phyloP scores from a whole-genome alignment of 768 basidiomycete genomes.

The Mycena galericulata region DNA sequence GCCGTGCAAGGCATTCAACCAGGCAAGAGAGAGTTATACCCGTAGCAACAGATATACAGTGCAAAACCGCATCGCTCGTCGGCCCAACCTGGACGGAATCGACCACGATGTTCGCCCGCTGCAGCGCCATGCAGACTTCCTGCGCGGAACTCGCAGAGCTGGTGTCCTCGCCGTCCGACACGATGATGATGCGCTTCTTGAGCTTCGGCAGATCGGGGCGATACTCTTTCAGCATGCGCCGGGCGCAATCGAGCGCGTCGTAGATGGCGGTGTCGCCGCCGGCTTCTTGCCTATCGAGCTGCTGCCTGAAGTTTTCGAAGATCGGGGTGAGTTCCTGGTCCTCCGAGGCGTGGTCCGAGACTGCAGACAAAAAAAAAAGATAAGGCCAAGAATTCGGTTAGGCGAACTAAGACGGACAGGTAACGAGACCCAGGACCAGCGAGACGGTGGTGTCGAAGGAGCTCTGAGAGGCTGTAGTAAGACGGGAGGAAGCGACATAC shows the following conservation, averaged over 20 bases:
- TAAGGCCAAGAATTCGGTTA: background rate
- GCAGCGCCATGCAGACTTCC: conserved; percentile 39
- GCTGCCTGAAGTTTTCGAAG: conserved; percentile 42
- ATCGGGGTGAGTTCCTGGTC: conserved; percentile 41
- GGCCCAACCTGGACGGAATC: conserved; percentile 46
- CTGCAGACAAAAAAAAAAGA: conserved; percentile 20
- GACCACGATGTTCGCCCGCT: conserved; percentile 37
- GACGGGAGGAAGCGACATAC: background rate
- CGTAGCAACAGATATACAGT: conserved; percentile 44
- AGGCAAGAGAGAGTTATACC: conserved; percentile 26
- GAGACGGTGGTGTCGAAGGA: conserved; percentile 45
- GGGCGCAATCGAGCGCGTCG: conserved; percentile 42
- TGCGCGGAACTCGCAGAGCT: conserved; percentile 28
- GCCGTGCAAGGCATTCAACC: too few species aligned
- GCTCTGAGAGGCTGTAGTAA: conserved; percentile 28
- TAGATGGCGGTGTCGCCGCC: conserved; percentile 42
- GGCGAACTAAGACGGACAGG: conserved; percentile 35
- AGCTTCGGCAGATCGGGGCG: conserved; percentile 40
- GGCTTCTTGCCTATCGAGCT: conserved; percentile 35
- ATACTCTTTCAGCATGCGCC: conserved; percentile 35
- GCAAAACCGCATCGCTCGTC: conserved; percentile 31
- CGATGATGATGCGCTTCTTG: conserved; percentile 42
- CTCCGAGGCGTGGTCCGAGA: conserved; percentile 35
- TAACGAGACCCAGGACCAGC: conserved; percentile 43
- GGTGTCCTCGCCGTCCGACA: conserved; percentile 46